These are phyloP conservation scores for Sphaerobolus stellatus DNA, from an alignment of 1,284 basidiomycete genomes.

Conservation along the genomic window DNA sequence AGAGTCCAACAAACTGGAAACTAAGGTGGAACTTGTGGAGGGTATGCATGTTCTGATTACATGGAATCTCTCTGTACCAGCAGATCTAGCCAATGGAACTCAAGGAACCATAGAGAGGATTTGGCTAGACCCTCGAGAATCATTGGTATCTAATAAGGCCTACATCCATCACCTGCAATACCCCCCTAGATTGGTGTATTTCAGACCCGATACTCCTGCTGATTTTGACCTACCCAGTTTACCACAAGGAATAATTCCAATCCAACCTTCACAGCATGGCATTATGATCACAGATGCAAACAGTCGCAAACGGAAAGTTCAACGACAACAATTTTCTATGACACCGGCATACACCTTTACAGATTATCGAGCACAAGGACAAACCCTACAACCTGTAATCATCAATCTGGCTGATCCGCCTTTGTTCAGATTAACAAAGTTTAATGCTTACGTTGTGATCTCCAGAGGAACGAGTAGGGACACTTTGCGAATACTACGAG, in stretches of 20 bases:
- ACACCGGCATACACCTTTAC: constrained; percentile 11
- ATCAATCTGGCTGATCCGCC: not conserved
- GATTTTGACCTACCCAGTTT: not conserved
- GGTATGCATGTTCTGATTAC: not conserved
- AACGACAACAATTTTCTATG: not conserved
- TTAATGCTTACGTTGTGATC: not conserved
- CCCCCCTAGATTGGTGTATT: not conserved
- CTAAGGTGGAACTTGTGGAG: not conserved
- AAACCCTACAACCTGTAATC: constrained; percentile 1
- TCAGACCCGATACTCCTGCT: not conserved
- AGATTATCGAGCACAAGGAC: constrained; percentile 9
- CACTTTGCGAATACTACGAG: too few species aligned
- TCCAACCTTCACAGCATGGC: not conserved
- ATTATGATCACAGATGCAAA: not conserved
- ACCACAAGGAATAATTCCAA: not conserved
- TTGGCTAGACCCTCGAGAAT: not conserved
- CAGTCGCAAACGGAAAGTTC: not conserved
- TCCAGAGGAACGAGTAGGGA: not conserved
- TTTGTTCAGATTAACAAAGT: not conserved
- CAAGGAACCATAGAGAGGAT: not conserved
- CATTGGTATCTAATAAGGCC: not conserved
- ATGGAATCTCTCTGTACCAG: not conserved
- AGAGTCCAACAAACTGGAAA: not conserved
- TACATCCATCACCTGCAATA: not conserved
- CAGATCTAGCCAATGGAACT: not conserved